Base-by-base conservation (phyloP, 2,329 filamentous ascomycete genomes). In the Fusarium subglutinans region DNA sequence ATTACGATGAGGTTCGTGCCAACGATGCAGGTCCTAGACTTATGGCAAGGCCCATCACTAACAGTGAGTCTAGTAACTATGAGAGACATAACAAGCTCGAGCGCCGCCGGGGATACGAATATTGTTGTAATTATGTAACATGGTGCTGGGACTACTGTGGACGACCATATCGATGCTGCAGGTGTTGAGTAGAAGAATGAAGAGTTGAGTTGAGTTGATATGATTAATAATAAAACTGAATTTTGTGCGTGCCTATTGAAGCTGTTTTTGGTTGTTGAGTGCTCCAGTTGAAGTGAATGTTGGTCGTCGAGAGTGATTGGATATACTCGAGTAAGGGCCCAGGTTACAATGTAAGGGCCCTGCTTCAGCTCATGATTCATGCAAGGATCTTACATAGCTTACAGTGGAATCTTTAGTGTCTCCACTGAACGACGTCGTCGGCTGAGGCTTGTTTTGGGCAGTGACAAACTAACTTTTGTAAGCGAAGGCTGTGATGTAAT, bases 401-500 rank as follows among this genome's bases (percentile, higher is more conserved):
- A 28, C 9, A 18, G 40, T 24, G 26, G 3, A 44, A 35, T 58
- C 18, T 37, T 58, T 48, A 18, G 13, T 41, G 48, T 40, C 56
- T 43, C 70, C 70, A 71, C 66, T 35, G 22, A n/a, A 30, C 70
- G 55, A 70, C 66, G 66, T 69, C 44, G 57, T 64, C 43, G 65
- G 66, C 37, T 50, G 65, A 57, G 65, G 66, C 66, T 69, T 70
- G 63, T 38, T 69, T 56, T 51, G 40, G 50, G 66, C 58, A 35
- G 38, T 69, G 35, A 51, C 38, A 35, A 14, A 51, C 50, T 56
- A 54, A 40, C 17, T 26, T 53, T 53, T 15, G 30, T 53, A 26
- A 56, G 37, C 15, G 12, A 35, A n/a, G 43, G 22, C 8, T 48
- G 51, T 73, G 71, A 74, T 72, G 71, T 72, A 74, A 74, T 74